Conservation (phyloP, 2,329 filamentous ascomycete genomes). For the Ceratocystis alfenasii region DNA sequence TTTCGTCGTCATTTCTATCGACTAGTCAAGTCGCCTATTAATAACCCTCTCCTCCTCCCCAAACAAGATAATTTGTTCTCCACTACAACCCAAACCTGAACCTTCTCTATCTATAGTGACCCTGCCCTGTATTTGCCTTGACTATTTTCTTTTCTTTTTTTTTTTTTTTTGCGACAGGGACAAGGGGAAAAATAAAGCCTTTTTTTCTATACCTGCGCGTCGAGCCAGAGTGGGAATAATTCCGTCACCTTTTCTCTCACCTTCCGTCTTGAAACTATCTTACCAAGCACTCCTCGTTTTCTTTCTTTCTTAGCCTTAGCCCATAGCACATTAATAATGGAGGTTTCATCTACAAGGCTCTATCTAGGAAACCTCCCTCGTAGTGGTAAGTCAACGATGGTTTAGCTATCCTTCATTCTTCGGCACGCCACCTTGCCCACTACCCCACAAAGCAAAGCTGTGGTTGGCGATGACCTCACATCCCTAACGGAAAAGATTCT, state of each 20-base stretch:
- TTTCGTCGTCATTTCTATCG: no score
- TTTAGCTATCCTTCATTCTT: not conserved
- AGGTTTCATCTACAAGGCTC: constrained; percentile 88
- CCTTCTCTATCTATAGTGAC: not conserved
- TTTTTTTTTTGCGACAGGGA: constrained; percentile 18
- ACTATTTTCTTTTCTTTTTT: constrained; percentile 16
- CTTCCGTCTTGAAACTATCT: constrained; percentile 20
- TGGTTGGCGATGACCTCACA: constrained; percentile 18
- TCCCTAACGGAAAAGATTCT: not conserved
- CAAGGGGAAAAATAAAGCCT: not conserved
- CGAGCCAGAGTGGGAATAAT: not conserved
- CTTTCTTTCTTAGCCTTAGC: not conserved
- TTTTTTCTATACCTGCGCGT: not conserved
- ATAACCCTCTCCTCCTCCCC: not conserved
- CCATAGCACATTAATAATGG: constrained; percentile 46
- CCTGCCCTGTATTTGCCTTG: constrained; percentile 16
- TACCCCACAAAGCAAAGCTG: constrained; percentile 14
- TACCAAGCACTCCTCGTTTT: constrained; percentile 26
- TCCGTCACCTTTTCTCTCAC: constrained; percentile 22
- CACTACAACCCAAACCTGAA: not conserved
- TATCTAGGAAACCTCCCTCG: constrained; percentile 97
- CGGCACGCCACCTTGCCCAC: not conserved
- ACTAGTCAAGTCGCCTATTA: no score
- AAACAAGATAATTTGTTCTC: not conserved
- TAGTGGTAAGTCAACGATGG: constrained; percentile 55